Evolutionary conservation across 2,329 filamentous ascomycete genomes (phyloP), one percentile per base, ranked within the genome.

Genomic region (Pyricularia grisea): DNA sequence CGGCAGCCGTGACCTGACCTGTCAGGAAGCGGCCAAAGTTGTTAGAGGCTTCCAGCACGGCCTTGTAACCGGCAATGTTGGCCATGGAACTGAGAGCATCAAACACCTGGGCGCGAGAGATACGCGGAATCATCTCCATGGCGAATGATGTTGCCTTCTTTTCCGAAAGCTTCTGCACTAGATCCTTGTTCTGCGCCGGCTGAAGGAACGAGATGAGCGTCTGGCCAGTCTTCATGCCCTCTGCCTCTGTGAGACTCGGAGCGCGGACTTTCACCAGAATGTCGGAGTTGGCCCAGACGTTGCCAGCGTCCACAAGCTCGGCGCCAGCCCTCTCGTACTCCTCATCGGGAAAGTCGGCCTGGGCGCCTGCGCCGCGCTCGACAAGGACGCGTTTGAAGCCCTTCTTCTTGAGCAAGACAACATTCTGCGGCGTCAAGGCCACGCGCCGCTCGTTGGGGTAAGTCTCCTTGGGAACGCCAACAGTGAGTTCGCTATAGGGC

Each of bases 21-120:
- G 93, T 96, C 73, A 97, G 80, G 76, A 96, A 97, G 65, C 93
- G 88, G 68, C 93, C 93, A 78, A 96, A 97, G 72, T 91, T 88
- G 78, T 97, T 97, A 17, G 92, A 94, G 1, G 93, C 93, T 78
- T 97, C 93, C 63, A 97, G 82, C 1, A 97, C 92, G 60, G 93
- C 93, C 79, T 96, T 97, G 81, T 97, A 97, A 0, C 93, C 93
- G 27, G 93, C 92, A 80, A 97, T 97, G 74, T 97, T 97, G 70
- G 93, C 93, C 93, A 97, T 97, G 11, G 92, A 95, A 77, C 92
- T 93, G 69, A 97, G 83, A 0, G 92, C 93, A 79, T 97, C 93
- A 74, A 96, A 97, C 0, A 92, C 89, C 77, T 97, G 93, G 1
- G 93, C 93, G 65, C 93, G 87, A 0, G 93, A 96, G 73, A 97